Conservation (phyloP, 1,284 basidiomycete species). For the Moesziomyces sp. region DNA sequence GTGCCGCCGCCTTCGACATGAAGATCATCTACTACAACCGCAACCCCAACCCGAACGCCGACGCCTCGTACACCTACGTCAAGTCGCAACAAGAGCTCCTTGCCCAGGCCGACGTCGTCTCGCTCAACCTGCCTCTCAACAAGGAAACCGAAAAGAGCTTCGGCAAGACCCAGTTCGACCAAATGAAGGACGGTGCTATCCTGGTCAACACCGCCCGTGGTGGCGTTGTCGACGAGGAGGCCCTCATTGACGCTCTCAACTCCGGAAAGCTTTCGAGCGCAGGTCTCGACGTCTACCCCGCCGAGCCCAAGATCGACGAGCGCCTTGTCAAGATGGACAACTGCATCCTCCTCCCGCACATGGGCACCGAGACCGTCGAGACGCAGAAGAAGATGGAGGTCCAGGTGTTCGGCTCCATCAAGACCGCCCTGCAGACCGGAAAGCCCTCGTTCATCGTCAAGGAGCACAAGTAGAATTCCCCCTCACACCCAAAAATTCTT, state of each 20-base stretch:
- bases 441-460: conserved; percentile 48
- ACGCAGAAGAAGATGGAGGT: conserved; percentile 56
- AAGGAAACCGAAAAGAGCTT: conserved; percentile 69
- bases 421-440: conserved; percentile 43
- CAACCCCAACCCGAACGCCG: conserved; percentile 45
- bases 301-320: conserved; percentile 44
- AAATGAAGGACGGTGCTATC: conserved; percentile 68
- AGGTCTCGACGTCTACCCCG: conserved; percentile 86
- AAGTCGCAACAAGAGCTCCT: conserved; percentile 69
- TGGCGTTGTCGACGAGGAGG: conserved; percentile 69
- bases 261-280: conserved; percentile 71
- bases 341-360: conserved; percentile 42
- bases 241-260: conserved; percentile 54
- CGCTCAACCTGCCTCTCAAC: conserved; percentile 71
- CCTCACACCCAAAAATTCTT: not conserved
- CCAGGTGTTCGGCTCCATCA: conserved; percentile 46
- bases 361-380: conserved; percentile 52
- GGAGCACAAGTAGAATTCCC: conserved; percentile 42
- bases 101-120: conserved; percentile 69
- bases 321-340: conserved; percentile 44
- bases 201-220: conserved; percentile 71
- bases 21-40: conserved; percentile 64
- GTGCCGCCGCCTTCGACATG: conserved; percentile 61
- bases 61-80: conserved; percentile 42
- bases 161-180: conserved; percentile 64